Evolutionary conservation across 345 rosid genomes (phyloP).

Genomic region (Aquilaria yunnanensis): DNA sequence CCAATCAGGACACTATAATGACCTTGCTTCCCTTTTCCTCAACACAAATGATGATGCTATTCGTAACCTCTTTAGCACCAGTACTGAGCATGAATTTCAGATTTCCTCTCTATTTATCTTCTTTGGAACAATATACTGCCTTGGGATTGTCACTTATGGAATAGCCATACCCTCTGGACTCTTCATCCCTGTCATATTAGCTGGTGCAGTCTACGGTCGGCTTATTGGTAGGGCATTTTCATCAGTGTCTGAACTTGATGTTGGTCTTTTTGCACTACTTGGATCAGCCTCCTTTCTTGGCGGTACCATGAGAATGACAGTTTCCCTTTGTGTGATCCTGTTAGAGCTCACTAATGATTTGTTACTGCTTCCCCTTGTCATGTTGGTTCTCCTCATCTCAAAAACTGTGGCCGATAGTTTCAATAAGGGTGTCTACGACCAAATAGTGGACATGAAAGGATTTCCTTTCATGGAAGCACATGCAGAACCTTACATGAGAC

Average conservation of each 20-base stretch:
- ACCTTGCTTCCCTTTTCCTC: constrained; percentile 57
- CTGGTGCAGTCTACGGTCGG: constrained; percentile 66
- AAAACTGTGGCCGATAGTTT: constrained; percentile 58
- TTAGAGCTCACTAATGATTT: constrained; percentile 68
- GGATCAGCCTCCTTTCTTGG: constrained; percentile 77
- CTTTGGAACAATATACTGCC: constrained; percentile 46
- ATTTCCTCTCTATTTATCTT: constrained; percentile 47
- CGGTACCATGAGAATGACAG: constrained; percentile 78
- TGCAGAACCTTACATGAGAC: constrained; percentile 63
- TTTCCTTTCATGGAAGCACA: constrained; percentile 66
- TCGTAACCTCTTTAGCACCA: constrained; percentile 43
- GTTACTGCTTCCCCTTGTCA: constrained; percentile 60
- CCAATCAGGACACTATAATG: constrained; percentile 45
- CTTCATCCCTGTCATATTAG: constrained; percentile 72
- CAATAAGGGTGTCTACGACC: constrained; percentile 65
- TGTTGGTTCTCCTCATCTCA: constrained; percentile 68
- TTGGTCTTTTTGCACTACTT: constrained; percentile 60
- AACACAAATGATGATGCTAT: constrained; percentile 69
- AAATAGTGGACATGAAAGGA: constrained; percentile 57
- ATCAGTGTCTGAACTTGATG: constrained; percentile 42
- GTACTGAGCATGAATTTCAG: constrained; percentile 34
- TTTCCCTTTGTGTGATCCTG: constrained; percentile 65
- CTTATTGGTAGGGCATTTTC: constrained; percentile 49
- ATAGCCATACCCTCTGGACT: constrained; percentile 71
- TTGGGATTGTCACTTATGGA: constrained; percentile 62